Evolutionary conservation across 345 rosid genomes (phyloP), one percentile per base, ranked within the genome.

Genomic region (Jatropha curcas): DNA sequence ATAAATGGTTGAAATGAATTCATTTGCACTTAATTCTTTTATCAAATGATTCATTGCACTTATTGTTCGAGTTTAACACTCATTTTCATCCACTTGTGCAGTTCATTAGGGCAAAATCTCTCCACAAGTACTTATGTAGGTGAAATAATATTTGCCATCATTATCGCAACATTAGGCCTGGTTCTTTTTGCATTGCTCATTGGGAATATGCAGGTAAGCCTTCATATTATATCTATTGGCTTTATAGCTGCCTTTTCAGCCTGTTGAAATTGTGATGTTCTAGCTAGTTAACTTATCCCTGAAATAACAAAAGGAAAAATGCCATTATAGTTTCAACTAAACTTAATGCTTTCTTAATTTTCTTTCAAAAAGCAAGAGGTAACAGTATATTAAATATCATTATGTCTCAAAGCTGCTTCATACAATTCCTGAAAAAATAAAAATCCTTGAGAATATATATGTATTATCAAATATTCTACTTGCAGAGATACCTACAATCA

Each of bases 161-260:
- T 92, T 58, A 55, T 89, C 41, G 98, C 95, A 1, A 86, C 87
- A 50, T 87, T 94, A 1, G 97, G 97, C 4, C 88, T 94, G 60
- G 98, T 94, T 68, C 90, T 94, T 60, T 94, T 94, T 65, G 95
- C 90, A 19, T 77, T 94, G 86, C 97, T 94, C 35, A 94, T 94
- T 67, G 98, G 98, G 50, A 94, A 94, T 76, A 90, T 90, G 98
- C 98, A 90, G 73, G 98, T 90, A 77, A 84, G 89, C 30, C 55
- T 60, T 46, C 65, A 11, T 37, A 35, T 69, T n/a, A 31, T 19
- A 60, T 60, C 65, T 27, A 4, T 25, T 14, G 3, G 16, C 6
- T 17, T n/a, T 33, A 34, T 20, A 17, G 16, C 9, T 31, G 11
- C 12, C 6, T 33, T 34, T 60, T 60, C 8, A 60, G 17, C 16